phyloP scores from a whole-genome alignment of 2,329 filamentous ascomycete species.

The Lasiodiplodia sp. region DNA sequence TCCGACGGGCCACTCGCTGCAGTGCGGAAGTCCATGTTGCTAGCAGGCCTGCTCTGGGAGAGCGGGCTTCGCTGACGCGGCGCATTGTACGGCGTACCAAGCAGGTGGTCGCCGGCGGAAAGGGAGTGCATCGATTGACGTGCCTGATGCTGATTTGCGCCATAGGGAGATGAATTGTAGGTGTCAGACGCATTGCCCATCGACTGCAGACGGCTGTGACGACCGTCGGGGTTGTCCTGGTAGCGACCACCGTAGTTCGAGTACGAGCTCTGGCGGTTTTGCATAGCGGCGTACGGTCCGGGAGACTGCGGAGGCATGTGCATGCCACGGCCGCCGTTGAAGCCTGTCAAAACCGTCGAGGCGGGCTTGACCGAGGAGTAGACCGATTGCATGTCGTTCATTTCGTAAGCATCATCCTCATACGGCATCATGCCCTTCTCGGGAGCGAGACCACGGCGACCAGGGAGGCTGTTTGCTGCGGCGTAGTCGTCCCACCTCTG shows the following conservation, averaged over 20 bases:
- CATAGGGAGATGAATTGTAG: constrained; percentile 47
- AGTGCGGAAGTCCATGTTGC: constrained; percentile 66
- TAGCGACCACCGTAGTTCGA: constrained; percentile 67
- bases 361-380: constrained; percentile 91
- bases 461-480: constrained; percentile 82
- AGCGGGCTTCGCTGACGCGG: constrained; percentile 57
- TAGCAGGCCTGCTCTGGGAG: constrained; percentile 58
- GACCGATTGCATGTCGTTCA: constrained; percentile 97
- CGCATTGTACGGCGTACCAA: constrained; percentile 41
- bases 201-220: constrained; percentile 63
- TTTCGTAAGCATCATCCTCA: constrained; percentile 82
- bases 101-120: constrained; percentile 51
- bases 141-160: constrained; percentile 45
- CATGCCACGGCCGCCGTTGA: constrained; percentile 65
- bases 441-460: constrained; percentile 75
- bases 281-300: constrained; percentile 70
- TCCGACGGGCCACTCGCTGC: constrained; percentile 75
- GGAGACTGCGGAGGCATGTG: constrained; percentile 88
- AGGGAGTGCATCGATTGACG: constrained; percentile 54
- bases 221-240: constrained; percentile 65
- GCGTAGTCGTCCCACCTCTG: constrained; percentile 99
- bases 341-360: constrained; percentile 85
- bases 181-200: constrained; percentile 63
- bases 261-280: constrained; percentile 73
- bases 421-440: constrained; percentile 71